phyloP scores from a whole-genome alignment of 2,329 filamentous ascomycete species.

The Plenodomus lindquistii region DNA sequence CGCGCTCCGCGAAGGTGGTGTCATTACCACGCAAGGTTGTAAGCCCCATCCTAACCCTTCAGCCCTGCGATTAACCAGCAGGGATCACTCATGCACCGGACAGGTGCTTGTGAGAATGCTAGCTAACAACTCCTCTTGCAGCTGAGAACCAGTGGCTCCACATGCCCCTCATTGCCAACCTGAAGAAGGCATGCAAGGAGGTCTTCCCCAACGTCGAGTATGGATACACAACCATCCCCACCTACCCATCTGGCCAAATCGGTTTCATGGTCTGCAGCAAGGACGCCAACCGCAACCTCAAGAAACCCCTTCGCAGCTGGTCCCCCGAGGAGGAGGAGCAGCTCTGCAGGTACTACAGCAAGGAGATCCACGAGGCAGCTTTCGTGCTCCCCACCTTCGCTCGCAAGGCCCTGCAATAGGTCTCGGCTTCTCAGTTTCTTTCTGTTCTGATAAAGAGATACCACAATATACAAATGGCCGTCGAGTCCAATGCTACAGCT shows the following conservation, averaged over 20 bases:
- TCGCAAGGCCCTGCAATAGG: constrained; percentile 66
- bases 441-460: constrained; percentile 35
- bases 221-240: constrained; percentile 98
- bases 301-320: constrained; percentile 81
- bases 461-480: constrained; percentile 31
- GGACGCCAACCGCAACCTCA: constrained; percentile 81
- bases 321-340: constrained; percentile 85
- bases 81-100: constrained; percentile 16
- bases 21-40: constrained; percentile 99
- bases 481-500: constrained; percentile 22
- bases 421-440: constrained; percentile 11
- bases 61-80: constrained; percentile 19
- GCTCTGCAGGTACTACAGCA: constrained; percentile 95
- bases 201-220: constrained; percentile 98
- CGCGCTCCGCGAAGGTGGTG: constrained; percentile 90
- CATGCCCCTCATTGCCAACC: constrained; percentile 86
- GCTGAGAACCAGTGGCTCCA: constrained; percentile 99
- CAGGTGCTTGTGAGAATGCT: constrained; percentile 14
- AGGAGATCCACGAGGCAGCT: constrained; percentile 91
- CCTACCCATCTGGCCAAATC: constrained; percentile 98
- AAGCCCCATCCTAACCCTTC: constrained; percentile 66
- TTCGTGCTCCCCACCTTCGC: constrained; percentile 95
- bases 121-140: constrained; percentile 48
- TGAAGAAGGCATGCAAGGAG: constrained; percentile 95
- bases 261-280: constrained; percentile 99